Conservation (phyloP, 2,329 filamentous ascomycete species). For the Akanthomyces muscarius region DNA sequence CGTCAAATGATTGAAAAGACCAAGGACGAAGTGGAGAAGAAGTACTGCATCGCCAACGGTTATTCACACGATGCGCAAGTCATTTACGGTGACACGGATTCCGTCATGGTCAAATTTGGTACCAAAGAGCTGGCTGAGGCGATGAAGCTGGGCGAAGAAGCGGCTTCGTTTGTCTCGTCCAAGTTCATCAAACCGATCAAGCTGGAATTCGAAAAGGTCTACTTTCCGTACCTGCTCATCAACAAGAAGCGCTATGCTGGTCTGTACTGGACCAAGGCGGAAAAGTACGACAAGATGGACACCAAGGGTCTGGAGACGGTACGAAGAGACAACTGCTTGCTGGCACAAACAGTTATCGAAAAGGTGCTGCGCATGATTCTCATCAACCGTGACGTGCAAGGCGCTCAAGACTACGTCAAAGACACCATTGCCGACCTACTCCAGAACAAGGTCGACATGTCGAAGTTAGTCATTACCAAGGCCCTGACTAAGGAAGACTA, state of each 20-base stretch:
- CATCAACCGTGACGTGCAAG: constrained; percentile 85
- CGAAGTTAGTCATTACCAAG: constrained; percentile 98
- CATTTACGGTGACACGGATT: constrained; percentile 98
- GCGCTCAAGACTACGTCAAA: constrained; percentile 97
- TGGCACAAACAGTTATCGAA: constrained; percentile 97
- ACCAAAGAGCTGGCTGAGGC: constrained; percentile 79
- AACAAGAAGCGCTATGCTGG: constrained; percentile 99
- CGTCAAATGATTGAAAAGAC: constrained; percentile 99
- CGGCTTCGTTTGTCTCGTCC: constrained; percentile 78
- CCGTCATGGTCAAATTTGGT: constrained; percentile 99
- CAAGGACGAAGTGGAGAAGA: constrained; percentile 87
- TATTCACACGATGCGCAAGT: constrained; percentile 94
- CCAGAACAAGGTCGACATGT: constrained; percentile 98
- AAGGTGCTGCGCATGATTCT: constrained; percentile 93
- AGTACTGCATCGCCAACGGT: constrained; percentile 88
- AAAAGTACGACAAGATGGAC: constrained; percentile 99
- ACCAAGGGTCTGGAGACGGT: constrained; percentile 99
- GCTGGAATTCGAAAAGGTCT: constrained; percentile 98
- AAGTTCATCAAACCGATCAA: constrained; percentile 98
- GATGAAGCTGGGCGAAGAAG: constrained; percentile 95
- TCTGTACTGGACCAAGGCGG: constrained; percentile 91
- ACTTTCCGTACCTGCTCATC: constrained; percentile 95
- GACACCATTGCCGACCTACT: constrained; percentile 90
- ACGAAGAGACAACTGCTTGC: constrained; percentile 87
- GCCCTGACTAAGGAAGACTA: constrained; percentile 89